Evolutionary conservation across 352 stramenopile species (phyloP).

Genomic region (Thalassiosira oceanica): DNA sequence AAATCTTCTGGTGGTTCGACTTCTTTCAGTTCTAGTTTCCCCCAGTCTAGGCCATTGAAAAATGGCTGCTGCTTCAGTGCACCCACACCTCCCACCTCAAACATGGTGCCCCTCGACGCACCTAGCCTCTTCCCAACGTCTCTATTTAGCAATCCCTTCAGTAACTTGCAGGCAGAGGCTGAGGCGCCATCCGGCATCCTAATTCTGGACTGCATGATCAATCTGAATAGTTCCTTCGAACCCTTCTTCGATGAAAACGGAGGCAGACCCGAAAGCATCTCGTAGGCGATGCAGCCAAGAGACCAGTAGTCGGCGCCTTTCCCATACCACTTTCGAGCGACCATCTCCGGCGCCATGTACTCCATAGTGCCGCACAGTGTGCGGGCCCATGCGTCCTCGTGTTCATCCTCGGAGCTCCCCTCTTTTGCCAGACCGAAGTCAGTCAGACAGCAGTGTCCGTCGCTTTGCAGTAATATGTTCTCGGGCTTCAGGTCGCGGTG

Average conservation of each 20-base stretch:
- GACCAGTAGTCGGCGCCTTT: conserved; percentile 86
- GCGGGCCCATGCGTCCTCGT: conserved; percentile 29
- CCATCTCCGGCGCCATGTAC: conserved; percentile 81
- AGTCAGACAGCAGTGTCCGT: conserved; percentile 94
- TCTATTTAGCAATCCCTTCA: conserved; percentile 95
- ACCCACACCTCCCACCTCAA: conserved; percentile 94
- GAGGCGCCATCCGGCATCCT: conserved; percentile 76
- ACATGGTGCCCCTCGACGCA: conserved; percentile 94
- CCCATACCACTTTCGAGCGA: conserved; percentile 81
- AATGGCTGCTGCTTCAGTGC: conserved; percentile 93
- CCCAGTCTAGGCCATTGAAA: conserved; percentile 92
- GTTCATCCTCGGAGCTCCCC: conserved; percentile 13
- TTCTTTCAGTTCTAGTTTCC: conserved; percentile 88
- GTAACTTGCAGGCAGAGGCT: conserved; percentile 88
- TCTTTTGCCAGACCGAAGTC: conserved; percentile 93
- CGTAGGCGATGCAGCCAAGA: conserved; percentile 85
- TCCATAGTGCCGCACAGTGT: conserved; percentile 71
- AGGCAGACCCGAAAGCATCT: conserved; percentile 84
- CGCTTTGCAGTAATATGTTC: conserved; percentile 87
- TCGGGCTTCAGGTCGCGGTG: conserved; percentile 95
- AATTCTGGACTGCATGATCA: conserved; percentile 86
- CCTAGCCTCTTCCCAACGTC: conserved; percentile 93
- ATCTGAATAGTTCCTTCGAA: conserved; percentile 85
- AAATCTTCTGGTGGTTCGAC: conserved; percentile 87
- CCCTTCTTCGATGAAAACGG: conserved; percentile 79